Conservation (phyloP, 164 flowering plant species). For the Magnolia changhungtana region DNA sequence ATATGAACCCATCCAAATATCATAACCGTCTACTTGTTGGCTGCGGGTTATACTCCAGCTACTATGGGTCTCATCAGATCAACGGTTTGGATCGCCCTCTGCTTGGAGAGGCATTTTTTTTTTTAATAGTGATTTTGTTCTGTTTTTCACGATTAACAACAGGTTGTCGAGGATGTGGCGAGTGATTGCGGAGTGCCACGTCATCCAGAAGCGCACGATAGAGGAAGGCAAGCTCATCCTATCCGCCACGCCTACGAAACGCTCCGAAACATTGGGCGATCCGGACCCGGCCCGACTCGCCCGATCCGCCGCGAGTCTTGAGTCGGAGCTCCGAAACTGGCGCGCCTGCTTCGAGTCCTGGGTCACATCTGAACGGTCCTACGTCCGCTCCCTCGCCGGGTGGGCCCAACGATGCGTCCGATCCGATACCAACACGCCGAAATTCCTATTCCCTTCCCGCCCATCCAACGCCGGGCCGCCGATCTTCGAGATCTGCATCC, state of each 20-base stretch:
- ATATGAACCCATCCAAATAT: too few species aligned
- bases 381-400: slow-evolving; percentile 53
- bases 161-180: slow-evolving; percentile 94
- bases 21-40: too few species aligned
- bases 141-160: slow-evolving; percentile 3
- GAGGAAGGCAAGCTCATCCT: slow-evolving; percentile 79
- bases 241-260: slow-evolving; percentile 56
- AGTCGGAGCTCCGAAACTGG: slow-evolving; percentile 82
- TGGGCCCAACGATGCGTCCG: slow-evolving; percentile 76
- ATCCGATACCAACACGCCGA: slow-evolving; percentile 37
- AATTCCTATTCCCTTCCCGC: slow-evolving; percentile 58
- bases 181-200: slow-evolving; percentile 93
- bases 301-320: slow-evolving; percentile 61
- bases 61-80: too few species aligned
- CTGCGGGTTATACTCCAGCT: too few species aligned
- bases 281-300: slow-evolving; percentile 50
- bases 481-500: slow-evolving; percentile 65
- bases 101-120: too few species aligned
- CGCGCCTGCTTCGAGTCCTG: slow-evolving; percentile 68
- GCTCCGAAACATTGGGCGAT: slow-evolving; percentile 27
- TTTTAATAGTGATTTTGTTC: too few species aligned
- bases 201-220: slow-evolving; percentile 61
- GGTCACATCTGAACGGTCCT: slow-evolving; percentile 82
- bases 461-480: slow-evolving; percentile 54
- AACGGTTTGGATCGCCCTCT: too few species aligned